phyloP scores from a whole-genome alignment of 805 yeast species.

The Priceomyces carsonii region DNA sequence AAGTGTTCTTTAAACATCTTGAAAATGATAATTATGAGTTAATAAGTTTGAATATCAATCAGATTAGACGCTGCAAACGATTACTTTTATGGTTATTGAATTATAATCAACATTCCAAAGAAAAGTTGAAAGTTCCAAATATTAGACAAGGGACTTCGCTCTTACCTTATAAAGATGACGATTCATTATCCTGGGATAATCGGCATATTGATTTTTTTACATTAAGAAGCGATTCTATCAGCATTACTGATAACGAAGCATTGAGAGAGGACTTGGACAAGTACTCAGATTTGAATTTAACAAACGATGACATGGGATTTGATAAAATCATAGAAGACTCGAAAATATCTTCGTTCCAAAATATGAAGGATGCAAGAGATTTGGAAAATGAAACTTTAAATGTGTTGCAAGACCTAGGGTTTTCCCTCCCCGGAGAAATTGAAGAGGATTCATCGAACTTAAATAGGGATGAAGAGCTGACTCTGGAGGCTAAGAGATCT shows the following conservation, averaged over 20 bases:
- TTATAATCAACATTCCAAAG: slow-evolving; percentile 27
- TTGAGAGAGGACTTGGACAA: slow-evolving; percentile 9
- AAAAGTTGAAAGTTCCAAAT: slow-evolving; percentile 18
- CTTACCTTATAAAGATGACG: slow-evolving; percentile 32
- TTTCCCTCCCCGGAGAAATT: slow-evolving; percentile 3
- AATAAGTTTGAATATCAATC: slow-evolving; percentile 26
- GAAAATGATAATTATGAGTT: slow-evolving; percentile 29
- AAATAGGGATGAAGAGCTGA: not conserved
- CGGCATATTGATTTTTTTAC: slow-evolving; percentile 19
- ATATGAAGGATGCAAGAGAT: slow-evolving; percentile 5
- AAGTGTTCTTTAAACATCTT: slow-evolving; percentile 33
- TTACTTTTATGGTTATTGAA: slow-evolving; percentile 40
- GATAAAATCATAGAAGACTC: slow-evolving; percentile 15
- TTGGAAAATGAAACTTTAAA: slow-evolving; percentile 15
- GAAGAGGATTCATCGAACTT: not conserved
- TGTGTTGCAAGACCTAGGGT: slow-evolving; percentile 19
- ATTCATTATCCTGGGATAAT: slow-evolving; percentile 32
- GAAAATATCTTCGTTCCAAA: slow-evolving; percentile 13
- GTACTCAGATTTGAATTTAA: slow-evolving; percentile 16
- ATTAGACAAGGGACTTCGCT: slow-evolving; percentile 9
- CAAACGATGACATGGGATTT: slow-evolving; percentile 8
- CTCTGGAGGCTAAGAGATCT: not conserved
- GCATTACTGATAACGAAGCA: not conserved
- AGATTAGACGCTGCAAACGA: slow-evolving; percentile 36
- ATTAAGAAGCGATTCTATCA: slow-evolving; percentile 6